phyloP scores from a whole-genome alignment of 2,329 filamentous ascomycete species.

The Passalora sequoiae region DNA sequence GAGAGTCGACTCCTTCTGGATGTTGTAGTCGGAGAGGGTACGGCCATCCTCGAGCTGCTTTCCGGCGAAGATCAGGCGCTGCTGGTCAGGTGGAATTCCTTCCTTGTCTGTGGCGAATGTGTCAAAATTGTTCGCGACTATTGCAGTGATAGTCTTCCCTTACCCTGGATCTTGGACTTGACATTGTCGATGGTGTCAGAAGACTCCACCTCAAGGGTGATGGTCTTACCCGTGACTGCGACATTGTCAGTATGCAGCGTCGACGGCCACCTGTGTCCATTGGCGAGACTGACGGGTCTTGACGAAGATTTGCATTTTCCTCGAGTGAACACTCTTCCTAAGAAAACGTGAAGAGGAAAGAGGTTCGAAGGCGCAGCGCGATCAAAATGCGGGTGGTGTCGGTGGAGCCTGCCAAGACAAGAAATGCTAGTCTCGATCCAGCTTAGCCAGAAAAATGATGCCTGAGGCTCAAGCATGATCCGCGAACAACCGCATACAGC shows the following conservation, averaged over 20 bases:
- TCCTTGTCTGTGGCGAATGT: constrained; percentile 77
- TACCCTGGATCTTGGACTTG: constrained; percentile 89
- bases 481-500: no score
- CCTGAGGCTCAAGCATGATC: no score
- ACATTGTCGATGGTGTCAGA: constrained; percentile 99
- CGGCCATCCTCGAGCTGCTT: constrained; percentile 99
- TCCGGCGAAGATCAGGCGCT: constrained; percentile 98
- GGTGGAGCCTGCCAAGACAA: no score
- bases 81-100: constrained; percentile 97
- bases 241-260: constrained; percentile 6
- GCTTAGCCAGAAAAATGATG: no score
- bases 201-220: constrained; percentile 99
- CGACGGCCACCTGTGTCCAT: background rate
- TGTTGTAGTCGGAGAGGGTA: constrained; percentile 99
- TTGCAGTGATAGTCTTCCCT: constrained; percentile 21
- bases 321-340: background rate
- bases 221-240: constrained; percentile 91
- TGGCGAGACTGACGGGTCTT: constrained; percentile 70
- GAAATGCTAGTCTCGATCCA: no score
- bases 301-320: constrained; percentile 85
- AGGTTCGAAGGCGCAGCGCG: no score
- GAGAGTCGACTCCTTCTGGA: constrained; percentile 99
- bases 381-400: no score
- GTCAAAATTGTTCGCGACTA: constrained; percentile 7
- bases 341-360: background rate